phyloP scores from a whole-genome alignment of 169 alveolate genomes.

The Babesia ovata region DNA sequence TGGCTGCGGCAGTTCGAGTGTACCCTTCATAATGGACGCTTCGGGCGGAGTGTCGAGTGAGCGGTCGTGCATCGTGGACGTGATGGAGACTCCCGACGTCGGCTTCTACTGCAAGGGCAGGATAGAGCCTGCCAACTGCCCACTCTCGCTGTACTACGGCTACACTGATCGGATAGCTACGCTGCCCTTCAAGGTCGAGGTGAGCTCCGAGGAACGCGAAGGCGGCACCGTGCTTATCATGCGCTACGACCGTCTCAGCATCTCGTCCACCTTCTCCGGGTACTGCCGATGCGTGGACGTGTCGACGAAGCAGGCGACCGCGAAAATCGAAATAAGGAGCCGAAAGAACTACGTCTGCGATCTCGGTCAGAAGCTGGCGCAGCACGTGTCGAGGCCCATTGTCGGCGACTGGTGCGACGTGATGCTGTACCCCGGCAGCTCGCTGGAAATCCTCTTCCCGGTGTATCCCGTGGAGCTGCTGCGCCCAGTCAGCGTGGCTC shows the following conservation, averaged over 20 bases:
- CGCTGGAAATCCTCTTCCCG: slow-evolving; percentile 26
- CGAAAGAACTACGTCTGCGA: slow-evolving; percentile 19
- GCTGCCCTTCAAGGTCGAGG: neutral
- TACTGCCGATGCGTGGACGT: slow-evolving; percentile 29
- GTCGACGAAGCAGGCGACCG: neutral
- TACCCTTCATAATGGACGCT: neutral
- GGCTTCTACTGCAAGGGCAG: slow-evolving; percentile 56
- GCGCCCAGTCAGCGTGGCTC: no score
- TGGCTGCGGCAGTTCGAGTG: slow-evolving; percentile 30
- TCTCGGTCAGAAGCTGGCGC: neutral
- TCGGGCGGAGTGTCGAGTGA: neutral
- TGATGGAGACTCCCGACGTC: slow-evolving; percentile 26
- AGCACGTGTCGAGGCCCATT: slow-evolving; percentile 16
- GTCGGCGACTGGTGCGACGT: slow-evolving; percentile 47
- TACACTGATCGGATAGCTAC: neutral
- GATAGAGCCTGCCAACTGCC: slow-evolving; percentile 27
- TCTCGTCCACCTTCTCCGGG: slow-evolving; percentile 12
- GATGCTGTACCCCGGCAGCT: slow-evolving; percentile 30
- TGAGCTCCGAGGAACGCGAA: neutral
- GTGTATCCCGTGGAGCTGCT: neutral
- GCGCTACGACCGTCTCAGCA: slow-evolving; percentile 4
- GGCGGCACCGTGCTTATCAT: neutral
- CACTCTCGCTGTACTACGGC: neutral
- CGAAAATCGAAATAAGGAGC: slow-evolving; percentile 11
- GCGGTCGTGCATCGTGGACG: slow-evolving; percentile 19